A percentile compares a stretch with the other conserved stretches of the same genome.
Evolutionary conservation across 1,139 yeast genomes (phyloP).

Genomic region (Diutina rugosa): DNA sequence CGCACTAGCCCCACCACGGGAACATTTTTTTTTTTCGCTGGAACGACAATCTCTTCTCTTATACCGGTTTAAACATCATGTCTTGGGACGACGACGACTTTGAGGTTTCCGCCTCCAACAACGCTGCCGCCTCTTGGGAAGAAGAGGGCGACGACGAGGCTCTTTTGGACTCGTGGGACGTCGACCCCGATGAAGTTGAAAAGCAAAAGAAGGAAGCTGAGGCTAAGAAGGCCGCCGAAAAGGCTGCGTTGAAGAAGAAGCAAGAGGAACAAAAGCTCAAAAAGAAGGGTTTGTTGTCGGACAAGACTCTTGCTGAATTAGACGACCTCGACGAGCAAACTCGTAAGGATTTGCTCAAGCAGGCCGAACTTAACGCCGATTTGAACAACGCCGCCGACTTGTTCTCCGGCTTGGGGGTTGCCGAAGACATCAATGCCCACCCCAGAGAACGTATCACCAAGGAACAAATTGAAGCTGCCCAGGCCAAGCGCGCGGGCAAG

Average conservation of each 20-base stretch:
- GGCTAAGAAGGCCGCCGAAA: constrained; percentile 8
- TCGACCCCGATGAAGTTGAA: constrained; percentile 43
- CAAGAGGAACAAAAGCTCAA: constrained; percentile 21
- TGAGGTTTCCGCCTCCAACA: constrained; percentile 45
- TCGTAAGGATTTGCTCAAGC: constrained; percentile 57
- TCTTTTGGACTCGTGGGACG: constrained; percentile 79
- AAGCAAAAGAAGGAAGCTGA: constrained; percentile 29
- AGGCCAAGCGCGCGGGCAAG: constrained; percentile 23
- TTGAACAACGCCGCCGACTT: constrained; percentile 86
- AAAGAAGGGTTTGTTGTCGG: constrained; percentile 17
- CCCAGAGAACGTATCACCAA: constrained; percentile 41
- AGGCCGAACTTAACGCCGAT: constrained; percentile 77
- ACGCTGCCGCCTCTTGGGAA: constrained; percentile 53
- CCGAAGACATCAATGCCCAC: constrained; percentile 40
- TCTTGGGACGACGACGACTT: constrained; percentile 85
- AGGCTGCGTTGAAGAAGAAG: constrained; percentile 28
- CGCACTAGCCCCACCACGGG: neutral
- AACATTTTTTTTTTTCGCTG: neutral
- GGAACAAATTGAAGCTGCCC: constrained; percentile 25
- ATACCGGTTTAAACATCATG: constrained; percentile 12
- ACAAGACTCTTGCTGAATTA: constrained; percentile 30
- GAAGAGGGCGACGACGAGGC: constrained; percentile 76
- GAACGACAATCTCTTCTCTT: neutral
- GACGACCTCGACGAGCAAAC: constrained; percentile 47
- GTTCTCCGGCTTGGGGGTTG: constrained; percentile 74